These are phyloP conservation scores for Galeopsis tetrahit DNA, from an alignment of 257 asterid genomes.

Conservation along the genomic window DNA sequence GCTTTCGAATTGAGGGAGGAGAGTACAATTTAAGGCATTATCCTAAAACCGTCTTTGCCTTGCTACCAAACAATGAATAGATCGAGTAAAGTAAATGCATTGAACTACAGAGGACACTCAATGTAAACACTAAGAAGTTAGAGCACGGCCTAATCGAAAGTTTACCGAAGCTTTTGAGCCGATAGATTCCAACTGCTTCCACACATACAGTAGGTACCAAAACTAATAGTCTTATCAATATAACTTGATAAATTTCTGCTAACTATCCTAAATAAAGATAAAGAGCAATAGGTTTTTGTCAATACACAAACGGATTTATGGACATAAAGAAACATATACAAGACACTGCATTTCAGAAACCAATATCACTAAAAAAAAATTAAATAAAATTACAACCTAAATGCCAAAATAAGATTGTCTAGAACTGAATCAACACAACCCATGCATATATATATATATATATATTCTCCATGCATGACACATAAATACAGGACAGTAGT, in stretches of 20 bases:
- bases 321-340: constrained; percentile 6
- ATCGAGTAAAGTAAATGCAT: no score
- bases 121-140: no score
- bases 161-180: no score
- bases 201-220: background rate
- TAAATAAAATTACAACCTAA: background rate
- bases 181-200: no score
- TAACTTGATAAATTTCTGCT: constrained; percentile 2
- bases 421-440: background rate
- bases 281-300: background rate
- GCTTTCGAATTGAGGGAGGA: background rate
- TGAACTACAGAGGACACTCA: no score
- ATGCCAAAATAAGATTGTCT: background rate
- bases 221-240: constrained; percentile 2
- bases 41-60: no score
- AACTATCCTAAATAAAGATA: background rate
- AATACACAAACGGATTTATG: background rate
- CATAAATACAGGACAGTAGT: background rate
- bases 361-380: constrained; percentile 1
- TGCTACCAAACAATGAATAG: no score
- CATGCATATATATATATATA: constrained; percentile 3
- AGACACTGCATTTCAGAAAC: constrained; percentile 6
- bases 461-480: constrained; percentile 26
- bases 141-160: no score
- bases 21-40: no score